Evolutionary conservation across 257 asterid species (phyloP).

Genomic region (Echium plantagineum): DNA sequence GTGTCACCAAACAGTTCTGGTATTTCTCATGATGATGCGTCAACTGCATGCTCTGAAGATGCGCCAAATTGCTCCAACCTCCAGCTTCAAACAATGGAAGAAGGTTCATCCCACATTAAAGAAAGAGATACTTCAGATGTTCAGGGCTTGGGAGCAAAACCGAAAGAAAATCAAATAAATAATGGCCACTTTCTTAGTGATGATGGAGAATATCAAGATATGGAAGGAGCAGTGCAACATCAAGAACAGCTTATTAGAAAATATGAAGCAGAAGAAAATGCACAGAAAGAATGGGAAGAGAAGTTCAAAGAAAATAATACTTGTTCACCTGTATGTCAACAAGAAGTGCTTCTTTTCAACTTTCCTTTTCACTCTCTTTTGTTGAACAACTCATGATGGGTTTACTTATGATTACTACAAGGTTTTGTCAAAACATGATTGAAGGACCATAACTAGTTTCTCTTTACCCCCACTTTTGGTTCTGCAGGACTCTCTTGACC

Average conservation of each 20-base stretch:
- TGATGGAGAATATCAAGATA: slow-evolving; percentile 29
- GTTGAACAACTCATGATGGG: too few species aligned
- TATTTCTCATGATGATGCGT: slow-evolving; percentile 7
- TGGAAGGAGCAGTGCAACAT: slow-evolving; percentile 53
- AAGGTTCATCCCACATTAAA: slow-evolving; percentile 21
- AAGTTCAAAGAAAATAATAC: slow-evolving; percentile 53
- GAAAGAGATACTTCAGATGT: slow-evolving; percentile 22
- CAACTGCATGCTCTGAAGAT: slow-evolving; percentile 22
- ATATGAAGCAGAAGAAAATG: slow-evolving; percentile 66
- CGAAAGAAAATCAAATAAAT: slow-evolving; percentile 19
- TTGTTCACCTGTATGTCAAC: slow-evolving; percentile 42
- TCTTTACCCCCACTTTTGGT: slow-evolving; percentile 6
- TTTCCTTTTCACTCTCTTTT: background rate
- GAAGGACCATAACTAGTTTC: background rate
- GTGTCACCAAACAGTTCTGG: slow-evolving; percentile 27
- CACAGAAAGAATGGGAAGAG: slow-evolving; percentile 92
- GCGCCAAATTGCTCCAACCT: slow-evolving; percentile 32
- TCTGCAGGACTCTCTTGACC: slow-evolving; percentile 63
- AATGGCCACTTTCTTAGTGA: slow-evolving; percentile 19
- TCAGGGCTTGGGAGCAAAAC: slow-evolving; percentile 14
- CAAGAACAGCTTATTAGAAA: slow-evolving; percentile 46
- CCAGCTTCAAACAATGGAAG: slow-evolving; percentile 21
- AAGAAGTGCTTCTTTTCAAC: background rate
- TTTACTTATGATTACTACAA: background rate
- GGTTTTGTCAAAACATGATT: background rate